Conservation (phyloP, 257 asterid species). For the Solanum lycopersicoides region DNA sequence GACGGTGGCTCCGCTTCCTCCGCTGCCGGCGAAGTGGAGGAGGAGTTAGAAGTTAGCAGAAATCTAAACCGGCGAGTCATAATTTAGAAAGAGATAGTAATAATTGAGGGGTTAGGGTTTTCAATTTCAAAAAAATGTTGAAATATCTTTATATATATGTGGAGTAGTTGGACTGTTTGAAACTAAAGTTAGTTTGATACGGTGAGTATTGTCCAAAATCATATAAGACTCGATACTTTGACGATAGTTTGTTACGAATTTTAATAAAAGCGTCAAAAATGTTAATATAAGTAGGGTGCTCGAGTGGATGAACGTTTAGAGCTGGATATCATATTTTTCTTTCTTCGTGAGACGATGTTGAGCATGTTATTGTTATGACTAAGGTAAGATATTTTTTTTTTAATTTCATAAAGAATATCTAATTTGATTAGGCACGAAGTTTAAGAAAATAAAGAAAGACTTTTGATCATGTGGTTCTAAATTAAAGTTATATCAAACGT, state of each 20-base stretch:
- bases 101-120: neutral
- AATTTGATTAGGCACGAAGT: no score
- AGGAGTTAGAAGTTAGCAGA: neutral
- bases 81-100: neutral
- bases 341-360: neutral
- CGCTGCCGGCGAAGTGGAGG: neutral
- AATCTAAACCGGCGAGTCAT: conserved; percentile 6
- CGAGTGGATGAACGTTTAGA: no score
- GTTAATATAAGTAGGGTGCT: no score
- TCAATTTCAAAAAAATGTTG: neutral
- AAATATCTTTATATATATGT: neutral
- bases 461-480: no score
- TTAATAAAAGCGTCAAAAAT: no score
- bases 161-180: neutral
- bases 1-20: neutral
- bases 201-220: neutral
- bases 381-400: neutral
- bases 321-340: no score
- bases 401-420: no score
- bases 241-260: neutral
- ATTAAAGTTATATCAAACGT: no score
- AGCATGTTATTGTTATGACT: neutral
- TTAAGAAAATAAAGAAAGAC: no score
- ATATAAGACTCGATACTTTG: neutral
- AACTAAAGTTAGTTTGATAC: neutral